phyloP scores from a whole-genome alignment of 768 basidiomycete genomes.

The Mycena maculata region DNA sequence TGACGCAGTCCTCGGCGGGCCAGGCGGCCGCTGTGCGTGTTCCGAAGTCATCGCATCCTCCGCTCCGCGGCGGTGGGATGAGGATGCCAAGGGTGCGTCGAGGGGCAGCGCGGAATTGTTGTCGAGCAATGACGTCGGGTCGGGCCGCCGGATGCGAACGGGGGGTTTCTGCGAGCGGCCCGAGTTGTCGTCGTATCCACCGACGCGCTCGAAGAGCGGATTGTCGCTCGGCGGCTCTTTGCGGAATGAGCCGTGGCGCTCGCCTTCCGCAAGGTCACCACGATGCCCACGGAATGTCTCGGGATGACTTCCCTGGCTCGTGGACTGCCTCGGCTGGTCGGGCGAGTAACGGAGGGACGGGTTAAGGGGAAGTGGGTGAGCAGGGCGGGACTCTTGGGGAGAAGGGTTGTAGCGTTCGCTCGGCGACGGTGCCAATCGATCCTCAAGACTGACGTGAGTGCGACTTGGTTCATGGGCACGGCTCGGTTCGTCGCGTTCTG shows the following conservation, averaged over 20 bases:
- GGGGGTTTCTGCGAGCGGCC: too few relatives aligned
- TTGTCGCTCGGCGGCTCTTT: constrained; percentile 10
- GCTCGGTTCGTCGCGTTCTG: constrained; percentile 12
- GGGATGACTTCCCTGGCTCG: constrained; percentile 8
- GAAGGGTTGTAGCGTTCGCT: constrained; percentile 3
- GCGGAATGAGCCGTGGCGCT: constrained; percentile 22
- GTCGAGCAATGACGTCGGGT: constrained; percentile 12
- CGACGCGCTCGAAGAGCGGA: constrained; percentile 24
- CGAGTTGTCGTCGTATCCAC: constrained; percentile 23
- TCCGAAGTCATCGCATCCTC: constrained; percentile 13
- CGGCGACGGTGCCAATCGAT: constrained; percentile 15
- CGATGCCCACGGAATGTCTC: constrained; percentile 20
- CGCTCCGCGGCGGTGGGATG: constrained; percentile 2
- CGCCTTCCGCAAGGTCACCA: constrained; percentile 12
- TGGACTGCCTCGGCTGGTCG: constrained; percentile 13
- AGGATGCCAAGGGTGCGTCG: constrained; percentile 19
- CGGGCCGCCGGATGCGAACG: constrained; percentile 20
- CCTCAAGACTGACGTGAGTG: not conserved
- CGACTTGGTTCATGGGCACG: constrained; percentile 16
- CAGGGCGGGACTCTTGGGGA: constrained; percentile 22
- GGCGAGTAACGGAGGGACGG: constrained; percentile 24
- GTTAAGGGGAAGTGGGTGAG: constrained; percentile 29
- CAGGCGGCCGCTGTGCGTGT: constrained; percentile 20
- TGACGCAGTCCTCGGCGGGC: constrained; percentile 15
- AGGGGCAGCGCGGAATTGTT: constrained; percentile 19